Percentiles rank a stretch among this genome's conserved stretches.
Evolutionary conservation across 495 filamentous ascomycete species (phyloP).

Genomic region (Penicillium cataractarum): DNA sequence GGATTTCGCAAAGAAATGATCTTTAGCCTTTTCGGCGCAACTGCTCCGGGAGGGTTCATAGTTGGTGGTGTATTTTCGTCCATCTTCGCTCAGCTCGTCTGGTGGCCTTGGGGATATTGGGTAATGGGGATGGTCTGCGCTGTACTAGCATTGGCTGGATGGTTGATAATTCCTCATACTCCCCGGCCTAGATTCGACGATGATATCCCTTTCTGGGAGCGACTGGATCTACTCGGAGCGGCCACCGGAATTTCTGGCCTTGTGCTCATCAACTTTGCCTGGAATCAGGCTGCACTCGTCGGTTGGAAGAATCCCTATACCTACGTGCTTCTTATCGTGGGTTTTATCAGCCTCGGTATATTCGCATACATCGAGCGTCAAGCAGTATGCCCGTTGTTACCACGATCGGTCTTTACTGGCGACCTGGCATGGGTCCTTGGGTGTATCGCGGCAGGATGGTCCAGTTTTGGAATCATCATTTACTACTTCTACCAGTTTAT

Average conservation of each 20-base stretch:
- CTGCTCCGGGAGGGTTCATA: constrained; percentile 57
- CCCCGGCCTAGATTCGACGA: constrained; percentile 19
- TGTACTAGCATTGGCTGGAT: constrained; percentile 40
- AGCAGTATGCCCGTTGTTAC: constrained; percentile 56
- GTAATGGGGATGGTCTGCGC: constrained; percentile 53
- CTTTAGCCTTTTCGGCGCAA: constrained; percentile 63
- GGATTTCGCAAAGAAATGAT: constrained; percentile 61
- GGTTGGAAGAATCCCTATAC: constrained; percentile 60
- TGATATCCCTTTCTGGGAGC: constrained; percentile 26
- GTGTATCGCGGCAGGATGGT: constrained; percentile 61
- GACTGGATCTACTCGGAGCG: constrained; percentile 55
- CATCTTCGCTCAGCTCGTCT: constrained; percentile 53
- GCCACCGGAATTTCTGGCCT: constrained; percentile 57
- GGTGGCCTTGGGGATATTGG: constrained; percentile 71
- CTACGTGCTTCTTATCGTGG: constrained; percentile 59
- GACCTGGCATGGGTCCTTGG: constrained; percentile 58
- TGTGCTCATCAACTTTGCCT: constrained; percentile 61
- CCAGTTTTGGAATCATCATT: constrained; percentile 62
- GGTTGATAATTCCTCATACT: constrained; percentile 51
- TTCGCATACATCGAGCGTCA: constrained; percentile 57
- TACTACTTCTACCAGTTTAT: constrained; percentile 62
- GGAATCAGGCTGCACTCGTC: constrained; percentile 63
- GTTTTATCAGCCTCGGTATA: constrained; percentile 48
- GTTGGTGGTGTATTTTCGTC: constrained; percentile 54
- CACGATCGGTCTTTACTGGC: constrained; percentile 49